Conservation (phyloP, 805 yeast species). For the Ogataea populi-albae region DNA sequence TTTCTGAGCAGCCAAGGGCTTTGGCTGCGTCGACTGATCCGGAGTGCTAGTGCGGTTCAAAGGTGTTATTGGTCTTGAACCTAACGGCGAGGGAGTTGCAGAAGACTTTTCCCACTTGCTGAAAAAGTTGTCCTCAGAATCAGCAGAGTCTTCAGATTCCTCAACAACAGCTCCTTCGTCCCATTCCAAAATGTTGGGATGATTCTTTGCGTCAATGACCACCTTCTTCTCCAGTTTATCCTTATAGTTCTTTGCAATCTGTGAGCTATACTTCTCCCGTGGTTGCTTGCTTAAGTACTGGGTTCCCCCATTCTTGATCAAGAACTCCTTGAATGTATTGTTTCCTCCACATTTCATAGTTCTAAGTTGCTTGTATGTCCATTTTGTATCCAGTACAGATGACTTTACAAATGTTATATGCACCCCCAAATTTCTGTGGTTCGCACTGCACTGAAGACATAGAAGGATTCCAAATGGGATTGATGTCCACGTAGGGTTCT, state of each 20-base stretch:
- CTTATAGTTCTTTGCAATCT: constrained; percentile 77
- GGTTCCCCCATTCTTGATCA: constrained; percentile 82
- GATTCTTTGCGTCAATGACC: constrained; percentile 58
- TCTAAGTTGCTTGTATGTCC: constrained; percentile 89
- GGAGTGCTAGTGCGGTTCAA: constrained; percentile 17
- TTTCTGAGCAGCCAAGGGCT: constrained; percentile 26
- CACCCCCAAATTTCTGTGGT: constrained; percentile 93
- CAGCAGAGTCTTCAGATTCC: constrained; percentile 59
- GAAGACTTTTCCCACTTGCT: constrained; percentile 88
- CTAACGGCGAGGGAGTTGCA: constrained; percentile 45
- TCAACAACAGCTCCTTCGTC: constrained; percentile 41
- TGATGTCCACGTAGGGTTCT: constrained; percentile 98
- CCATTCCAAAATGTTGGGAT: constrained; percentile 72
- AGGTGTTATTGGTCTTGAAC: constrained; percentile 46
- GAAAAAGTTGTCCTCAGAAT: constrained; percentile 80
- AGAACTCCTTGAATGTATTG: constrained; percentile 77
- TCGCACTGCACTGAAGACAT: constrained; percentile 93
- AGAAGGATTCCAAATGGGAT: constrained; percentile 92
- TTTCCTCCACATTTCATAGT: constrained; percentile 95
- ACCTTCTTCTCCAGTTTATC: constrained; percentile 73
- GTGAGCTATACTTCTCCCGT: constrained; percentile 73
- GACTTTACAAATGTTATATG: constrained; percentile 95
- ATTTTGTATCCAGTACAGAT: constrained; percentile 77
- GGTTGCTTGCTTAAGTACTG: constrained; percentile 65
- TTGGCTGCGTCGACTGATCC: constrained; percentile 26